These are phyloP conservation scores for Hymenoscyphus infarciens DNA, from an alignment of 2,329 filamentous ascomycete genomes.

Conservation along the genomic window DNA sequence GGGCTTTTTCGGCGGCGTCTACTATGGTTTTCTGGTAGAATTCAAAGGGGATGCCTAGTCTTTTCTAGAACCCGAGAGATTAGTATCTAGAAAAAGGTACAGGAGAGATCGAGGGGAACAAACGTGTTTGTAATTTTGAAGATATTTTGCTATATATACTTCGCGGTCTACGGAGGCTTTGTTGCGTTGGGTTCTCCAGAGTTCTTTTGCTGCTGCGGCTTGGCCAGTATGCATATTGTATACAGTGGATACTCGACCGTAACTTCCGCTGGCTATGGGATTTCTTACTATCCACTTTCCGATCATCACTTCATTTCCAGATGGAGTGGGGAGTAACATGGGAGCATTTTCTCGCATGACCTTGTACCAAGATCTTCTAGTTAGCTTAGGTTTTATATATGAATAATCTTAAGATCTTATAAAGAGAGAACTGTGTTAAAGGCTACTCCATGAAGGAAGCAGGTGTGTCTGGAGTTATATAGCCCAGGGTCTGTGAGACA, in stretches of 20 bases:
- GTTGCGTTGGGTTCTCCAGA: constrained; percentile 22
- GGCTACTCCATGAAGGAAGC: too few species aligned
- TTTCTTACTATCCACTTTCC: constrained; percentile 25
- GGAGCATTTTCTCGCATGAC: constrained; percentile 18
- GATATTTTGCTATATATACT: constrained; percentile 18
- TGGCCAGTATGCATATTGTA: constrained; percentile 21
- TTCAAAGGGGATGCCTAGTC: constrained; percentile 22
- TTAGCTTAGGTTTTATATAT: too few species aligned
- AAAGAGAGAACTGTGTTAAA: too few species aligned
- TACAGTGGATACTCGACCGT: constrained; percentile 21
- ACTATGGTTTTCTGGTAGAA: constrained; percentile 17
- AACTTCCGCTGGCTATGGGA: constrained; percentile 22
- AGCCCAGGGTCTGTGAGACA: too few species aligned
- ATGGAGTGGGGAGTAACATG: constrained; percentile 22
- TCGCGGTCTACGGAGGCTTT: constrained; percentile 19
- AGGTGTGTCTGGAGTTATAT: too few species aligned
- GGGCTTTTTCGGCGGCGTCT: constrained; percentile 20
- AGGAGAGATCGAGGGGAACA: constrained; percentile 4
- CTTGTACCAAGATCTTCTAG: background rate
- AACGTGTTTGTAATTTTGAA: constrained; percentile 21
- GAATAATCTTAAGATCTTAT: too few species aligned
- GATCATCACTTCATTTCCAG: constrained; percentile 18
- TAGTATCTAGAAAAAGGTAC: too few species aligned
- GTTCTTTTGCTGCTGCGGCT: constrained; percentile 23
- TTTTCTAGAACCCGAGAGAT: constrained; percentile 13